Base-by-base conservation (phyloP, 495 filamentous ascomycete species). In the Podospora didyma region DNA sequence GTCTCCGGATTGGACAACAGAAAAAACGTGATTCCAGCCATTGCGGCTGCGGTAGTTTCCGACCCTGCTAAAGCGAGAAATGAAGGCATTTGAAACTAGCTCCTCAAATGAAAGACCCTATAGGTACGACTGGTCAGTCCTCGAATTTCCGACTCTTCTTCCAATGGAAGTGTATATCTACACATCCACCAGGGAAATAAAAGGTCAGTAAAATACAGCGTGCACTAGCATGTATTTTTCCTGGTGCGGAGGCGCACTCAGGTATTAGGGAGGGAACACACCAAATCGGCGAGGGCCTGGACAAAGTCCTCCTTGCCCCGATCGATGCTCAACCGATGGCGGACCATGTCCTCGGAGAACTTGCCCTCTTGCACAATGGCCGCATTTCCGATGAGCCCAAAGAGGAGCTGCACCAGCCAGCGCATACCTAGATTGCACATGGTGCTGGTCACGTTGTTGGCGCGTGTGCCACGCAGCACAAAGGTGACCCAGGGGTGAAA, bases 31-130 rank as follows among this genome's bases (percentile, higher is more conserved):
- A 66, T 62, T 6, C 72, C 73, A 2, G 64, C 57, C 20, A 86
- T 63, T 1, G 72, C 22, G 0, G 80, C 78, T 2, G 81, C 78
- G 1, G 79, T 79, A 1, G 82, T 83, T 51, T 85, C 82, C 0
- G 74, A 76, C 2, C 58, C 58, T 9, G 58, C 58, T 28, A 3
- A 66, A 41, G 20, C 65, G 55, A 12, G 69, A 52, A 3, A 60
- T 22, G 37, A 31, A 20, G 17, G 62, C 62, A n/a, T 67, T 65
- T 6, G 71, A 2, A 65, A 26, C 3, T 19, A 70, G 61, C 35
- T 68, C 50, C 19, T 53, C 52, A 53, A 71, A 55, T 21, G 62
- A 69, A 2, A 57, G 10, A 20, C 53, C 41, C 5, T 35, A 10
- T 14, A 34, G 7, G 26, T 9, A 31, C 4, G 3, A 9, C 26